phyloP scores from a whole-genome alignment of 1,284 basidiomycete species.

The Marasmius fiardii region DNA sequence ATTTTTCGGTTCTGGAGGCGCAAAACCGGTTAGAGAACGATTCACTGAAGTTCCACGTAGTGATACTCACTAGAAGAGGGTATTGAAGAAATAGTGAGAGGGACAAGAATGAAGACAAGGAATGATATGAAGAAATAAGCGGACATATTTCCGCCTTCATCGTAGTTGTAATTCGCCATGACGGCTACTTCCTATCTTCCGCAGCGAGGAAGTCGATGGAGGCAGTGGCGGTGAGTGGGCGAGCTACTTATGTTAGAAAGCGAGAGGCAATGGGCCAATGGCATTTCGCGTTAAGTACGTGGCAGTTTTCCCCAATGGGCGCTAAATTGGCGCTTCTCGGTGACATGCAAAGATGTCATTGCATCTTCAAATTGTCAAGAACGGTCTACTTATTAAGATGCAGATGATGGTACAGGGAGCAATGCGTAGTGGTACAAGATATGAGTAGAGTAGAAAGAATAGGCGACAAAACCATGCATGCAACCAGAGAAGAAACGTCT shows the following conservation, averaged over 20 bases:
- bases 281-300: background rate
- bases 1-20: conserved; percentile 23
- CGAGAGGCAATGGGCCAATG: background rate
- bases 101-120: conserved; percentile 77
- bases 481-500: background rate
- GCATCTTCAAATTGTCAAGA: background rate
- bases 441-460: background rate
- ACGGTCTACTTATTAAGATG: too few species aligned
- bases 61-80: conserved; percentile 8
- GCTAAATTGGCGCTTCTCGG: background rate
- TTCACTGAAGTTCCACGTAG: background rate
- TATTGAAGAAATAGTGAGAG: conserved; percentile 57
- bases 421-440: background rate
- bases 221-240: background rate
- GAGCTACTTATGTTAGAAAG: too few species aligned
- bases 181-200: background rate
- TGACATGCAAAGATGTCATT: background rate
- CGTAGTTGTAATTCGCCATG: conserved; percentile 84
- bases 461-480: background rate
- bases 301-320: background rate
- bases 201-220: background rate
- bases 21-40: conserved; percentile 2
- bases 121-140: conserved; percentile 88
- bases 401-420: too few species aligned
- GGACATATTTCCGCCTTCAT: conserved; percentile 87